phyloP scores from a whole-genome alignment of 1,139 yeast genomes.

The Kodamaea sp. region DNA sequence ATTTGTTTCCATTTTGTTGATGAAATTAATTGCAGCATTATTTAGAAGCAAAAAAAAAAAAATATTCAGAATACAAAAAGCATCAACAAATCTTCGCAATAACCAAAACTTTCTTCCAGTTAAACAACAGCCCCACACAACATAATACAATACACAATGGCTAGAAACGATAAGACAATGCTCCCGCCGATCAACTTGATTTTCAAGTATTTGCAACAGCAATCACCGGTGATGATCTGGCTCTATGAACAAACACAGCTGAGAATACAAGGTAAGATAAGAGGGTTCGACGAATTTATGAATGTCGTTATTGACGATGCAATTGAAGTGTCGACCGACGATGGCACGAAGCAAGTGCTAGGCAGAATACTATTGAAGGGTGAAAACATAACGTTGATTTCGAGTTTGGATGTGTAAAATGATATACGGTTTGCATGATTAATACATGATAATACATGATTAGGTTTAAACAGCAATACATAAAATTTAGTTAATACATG shows the following conservation, averaged over 20 bases:
- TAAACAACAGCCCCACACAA: neutral
- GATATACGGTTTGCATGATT: neutral
- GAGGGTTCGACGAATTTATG: constrained; percentile 98
- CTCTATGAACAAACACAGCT: constrained; percentile 77
- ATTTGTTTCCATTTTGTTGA: too few species aligned
- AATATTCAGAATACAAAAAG: neutral
- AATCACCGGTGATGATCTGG: constrained; percentile 79
- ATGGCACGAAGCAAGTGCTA: constrained; percentile 39
- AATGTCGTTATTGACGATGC: constrained; percentile 93
- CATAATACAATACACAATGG: constrained; percentile 3
- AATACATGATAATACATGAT: too few species aligned
- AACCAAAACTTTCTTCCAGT: neutral
- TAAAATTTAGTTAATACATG: too few species aligned
- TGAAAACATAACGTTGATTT: constrained; percentile 83
- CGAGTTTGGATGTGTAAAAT: constrained; percentile 46
- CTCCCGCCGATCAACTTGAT: constrained; percentile 91
- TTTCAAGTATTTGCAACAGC: constrained; percentile 82
- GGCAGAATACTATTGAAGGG: constrained; percentile 79
- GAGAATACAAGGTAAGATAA: constrained; percentile 77
- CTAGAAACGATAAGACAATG: constrained; percentile 36
- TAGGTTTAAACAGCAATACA: too few species aligned
- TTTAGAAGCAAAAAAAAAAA: neutral
- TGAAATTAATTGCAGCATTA: too few species aligned
- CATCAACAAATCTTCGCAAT: neutral
- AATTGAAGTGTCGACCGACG: constrained; percentile 51